Base-by-base conservation (phyloP, 345 rosid genomes). In the Barbarea vulgaris region DNA sequence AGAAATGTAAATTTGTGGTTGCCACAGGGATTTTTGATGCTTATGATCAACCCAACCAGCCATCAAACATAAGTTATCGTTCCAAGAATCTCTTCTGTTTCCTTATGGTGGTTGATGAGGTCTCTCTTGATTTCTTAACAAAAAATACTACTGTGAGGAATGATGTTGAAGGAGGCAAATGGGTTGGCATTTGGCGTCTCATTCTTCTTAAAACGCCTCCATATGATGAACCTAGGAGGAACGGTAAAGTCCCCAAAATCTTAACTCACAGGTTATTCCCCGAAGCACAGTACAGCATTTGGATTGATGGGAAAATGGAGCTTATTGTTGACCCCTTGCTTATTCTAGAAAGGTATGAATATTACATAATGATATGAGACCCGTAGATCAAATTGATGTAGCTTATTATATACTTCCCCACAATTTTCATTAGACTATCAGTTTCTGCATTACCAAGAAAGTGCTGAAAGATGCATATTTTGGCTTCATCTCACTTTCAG, bases 301-400 rank as follows among this genome's bases (percentile, higher is more conserved):
- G 99, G 99, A 91, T 96, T 72, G 98, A 96, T 84, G 98, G 94
- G 61, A 93, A 96, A 79, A 95, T 95, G 98, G 99, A 96, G 91
- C 85, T 96, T 77, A 82, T 87, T 57, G 95, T 93, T 48, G 98
- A 91, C 61, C 98, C 99, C 6, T 75, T 93, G 76, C 89, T 86
- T 67, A 87, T 96, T 60, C 83, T 96, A 33, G 99, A 96, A 83
- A 96, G 99, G 98, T 91, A 84, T 12, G 12, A 12, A 30, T 66
- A 37, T 2, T 2, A 21, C 62, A 67, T 39, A 56, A 54, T 9
- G 55, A 31, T 55, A 52, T 19, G 42, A 28, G 30, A 47, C 37
- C 63, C 9, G 2, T 41, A 17, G 28, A 39, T n/a, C 28, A n/a
- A 42, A 25, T 9, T 15, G 5, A 25, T 44, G 4, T 22, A 27